A percentile compares a stretch with the other conserved stretches of the same genome.
These are phyloP conservation scores for Bipolaris oryzae DNA, from an alignment of 2,329 filamentous ascomycete genomes.

Conservation along the genomic window DNA sequence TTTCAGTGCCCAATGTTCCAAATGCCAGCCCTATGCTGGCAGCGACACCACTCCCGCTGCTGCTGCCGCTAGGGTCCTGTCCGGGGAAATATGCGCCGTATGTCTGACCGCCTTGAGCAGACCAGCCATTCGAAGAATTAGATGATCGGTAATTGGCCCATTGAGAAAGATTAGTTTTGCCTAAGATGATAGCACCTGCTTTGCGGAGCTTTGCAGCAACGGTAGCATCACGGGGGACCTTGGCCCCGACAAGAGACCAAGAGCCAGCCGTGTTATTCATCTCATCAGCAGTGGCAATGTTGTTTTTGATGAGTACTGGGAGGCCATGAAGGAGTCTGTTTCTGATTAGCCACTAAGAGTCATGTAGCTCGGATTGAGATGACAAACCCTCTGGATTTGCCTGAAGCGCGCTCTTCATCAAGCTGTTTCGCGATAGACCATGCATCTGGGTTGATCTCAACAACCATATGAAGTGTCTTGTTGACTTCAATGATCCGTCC, in stretches of 20 bases:
- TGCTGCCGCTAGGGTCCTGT: conserved; percentile 60
- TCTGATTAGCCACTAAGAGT: conserved; percentile 4
- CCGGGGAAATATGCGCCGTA: conserved; percentile 65
- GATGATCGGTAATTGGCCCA: conserved; percentile 67
- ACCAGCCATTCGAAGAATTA: conserved; percentile 68
- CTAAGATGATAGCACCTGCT: conserved; percentile 68
- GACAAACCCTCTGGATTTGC: conserved; percentile 54
- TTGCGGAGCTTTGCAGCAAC: conserved; percentile 65
- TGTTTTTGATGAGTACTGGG: conserved; percentile 70
- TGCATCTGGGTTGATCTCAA: conserved; percentile 63
- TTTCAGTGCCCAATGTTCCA: conserved; percentile 66
- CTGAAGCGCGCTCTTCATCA: conserved; percentile 57
- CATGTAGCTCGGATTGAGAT: background rate
- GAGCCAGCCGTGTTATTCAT: conserved; percentile 72
- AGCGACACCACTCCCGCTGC: conserved; percentile 64
- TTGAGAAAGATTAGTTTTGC: conserved; percentile 69
- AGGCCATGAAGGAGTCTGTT: conserved; percentile 65
- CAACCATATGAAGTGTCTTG: conserved; percentile 57
- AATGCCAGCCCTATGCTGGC: conserved; percentile 65
- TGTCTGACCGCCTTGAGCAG: conserved; percentile 66
- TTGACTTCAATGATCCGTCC: conserved; percentile 61
- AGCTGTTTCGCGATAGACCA: conserved; percentile 55
- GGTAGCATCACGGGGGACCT: conserved; percentile 62
- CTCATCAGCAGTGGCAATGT: conserved; percentile 66
- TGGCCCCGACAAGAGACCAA: conserved; percentile 65